Base-by-base conservation (phyloP, 805 yeast genomes). In the Ogataea trehaloabstinens region DNA sequence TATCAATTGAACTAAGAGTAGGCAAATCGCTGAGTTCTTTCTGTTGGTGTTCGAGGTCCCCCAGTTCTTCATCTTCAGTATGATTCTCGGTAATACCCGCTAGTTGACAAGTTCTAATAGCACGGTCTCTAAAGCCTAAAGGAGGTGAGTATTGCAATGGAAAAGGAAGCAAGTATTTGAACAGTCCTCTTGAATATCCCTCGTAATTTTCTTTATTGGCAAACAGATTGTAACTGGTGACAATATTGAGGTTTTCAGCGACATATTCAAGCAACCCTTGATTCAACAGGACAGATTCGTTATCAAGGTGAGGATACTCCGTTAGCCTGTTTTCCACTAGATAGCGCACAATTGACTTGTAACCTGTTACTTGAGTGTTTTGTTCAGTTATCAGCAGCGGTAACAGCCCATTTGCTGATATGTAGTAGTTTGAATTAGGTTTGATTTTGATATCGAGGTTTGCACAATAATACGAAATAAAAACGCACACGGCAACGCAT, bases 121-220 rank as follows among this genome's bases (percentile, higher is more conserved):
- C 71, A 4, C 40, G 37, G 0, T 52, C 34, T 48, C 68, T 69
- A 40, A 68, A 66, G 29, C 61, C 64, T 27, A 77, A 46, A 1
- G 90, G 89, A 17, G 82, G 78, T 44, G 75, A 76, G 55, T 82
- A 83, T 73, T 82, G 85, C 74, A 82, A 71, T 7, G 90, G 91
- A 63, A 83, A 84, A 5, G 85, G 82, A 15, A 82, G 58, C 40
- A 76, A 70, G 4, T 63, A 49, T 31, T 68, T 64, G 53, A 81
- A 81, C 13, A 73, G 50, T 17, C 73, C 72, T 44, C 86, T 67
- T 4, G 88, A 75, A 48, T 71, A 80, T 10, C 65, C 56, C 42
- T 77, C 83, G 57, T 82, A 84, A 55, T 84, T 83, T 13, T 58
- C 61, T 19, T 71, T 67, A 49, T 79, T 74, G 32, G 80, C 59